These are phyloP conservation scores for Wilcoxina mikolae DNA, from an alignment of 495 filamentous ascomycete genomes.

Conservation along the genomic window DNA sequence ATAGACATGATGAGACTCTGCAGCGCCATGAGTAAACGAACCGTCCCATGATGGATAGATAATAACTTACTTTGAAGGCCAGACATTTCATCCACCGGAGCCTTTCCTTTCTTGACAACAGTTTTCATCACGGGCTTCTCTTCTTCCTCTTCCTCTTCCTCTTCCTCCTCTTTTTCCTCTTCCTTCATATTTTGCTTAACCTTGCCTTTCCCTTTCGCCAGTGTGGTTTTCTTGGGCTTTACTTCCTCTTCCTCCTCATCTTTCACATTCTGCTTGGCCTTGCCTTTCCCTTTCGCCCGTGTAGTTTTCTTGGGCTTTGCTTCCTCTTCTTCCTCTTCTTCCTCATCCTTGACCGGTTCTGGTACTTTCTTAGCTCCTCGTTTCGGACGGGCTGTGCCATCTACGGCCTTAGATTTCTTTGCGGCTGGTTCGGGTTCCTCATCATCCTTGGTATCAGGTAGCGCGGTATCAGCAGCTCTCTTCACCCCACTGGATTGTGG, in stretches of 20 bases:
- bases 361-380: not conserved
- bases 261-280: constrained; percentile 3
- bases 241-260: constrained; percentile 17
- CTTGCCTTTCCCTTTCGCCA: constrained; percentile 15
- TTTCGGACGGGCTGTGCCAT: constrained; percentile 1
- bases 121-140: constrained; percentile 39
- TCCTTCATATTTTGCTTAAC: constrained; percentile 16
- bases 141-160: constrained; percentile 35
- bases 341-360: not conserved
- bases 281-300: not conserved
- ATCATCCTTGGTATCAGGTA: constrained; percentile 11
- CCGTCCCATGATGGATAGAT: not conserved
- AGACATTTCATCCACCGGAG: constrained; percentile 36
- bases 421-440: constrained; percentile 29
- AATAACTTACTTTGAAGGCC: constrained; percentile 10
- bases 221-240: constrained; percentile 14
- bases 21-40: not conserved
- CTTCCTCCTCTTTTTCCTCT: constrained; percentile 8
- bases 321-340: constrained; percentile 19
- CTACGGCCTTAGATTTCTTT: constrained; percentile 13
- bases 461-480: constrained; percentile 9
- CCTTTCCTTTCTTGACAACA: constrained; percentile 32
- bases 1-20: constrained; percentile 40
- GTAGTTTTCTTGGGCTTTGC: not conserved
- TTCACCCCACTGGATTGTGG: constrained; percentile 10